phyloP scores from a whole-genome alignment of 1,284 basidiomycete genomes.

The Xerocomus subilludens region DNA sequence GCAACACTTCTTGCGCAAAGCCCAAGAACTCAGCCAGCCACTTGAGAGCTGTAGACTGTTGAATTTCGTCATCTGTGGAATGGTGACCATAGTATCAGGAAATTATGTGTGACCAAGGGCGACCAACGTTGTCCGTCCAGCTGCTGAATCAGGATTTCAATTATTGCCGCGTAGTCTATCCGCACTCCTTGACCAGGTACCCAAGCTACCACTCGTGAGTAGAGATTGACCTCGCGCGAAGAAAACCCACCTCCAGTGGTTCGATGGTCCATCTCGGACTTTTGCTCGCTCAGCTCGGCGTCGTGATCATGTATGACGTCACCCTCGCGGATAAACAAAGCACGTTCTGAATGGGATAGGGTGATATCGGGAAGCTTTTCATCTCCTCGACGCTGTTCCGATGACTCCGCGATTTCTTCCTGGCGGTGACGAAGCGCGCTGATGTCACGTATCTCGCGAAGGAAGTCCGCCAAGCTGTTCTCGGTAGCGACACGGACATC shows the following conservation, averaged over 20 bases:
- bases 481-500: constrained; percentile 95
- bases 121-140: constrained; percentile 84
- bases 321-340: constrained; percentile 65
- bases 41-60: constrained; percentile 86
- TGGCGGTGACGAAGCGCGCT: constrained; percentile 74
- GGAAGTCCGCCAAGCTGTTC: constrained; percentile 90
- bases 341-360: constrained; percentile 62
- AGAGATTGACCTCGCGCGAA: constrained; percentile 37
- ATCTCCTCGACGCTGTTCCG: constrained; percentile 59
- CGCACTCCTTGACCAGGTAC: constrained; percentile 92
- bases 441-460: constrained; percentile 91
- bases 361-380: constrained; percentile 63
- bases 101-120: neutral
- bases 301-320: constrained; percentile 62
- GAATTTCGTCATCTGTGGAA: constrained; percentile 83
- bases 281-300: constrained; percentile 59
- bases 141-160: constrained; percentile 95
- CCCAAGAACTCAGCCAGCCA: constrained; percentile 95
- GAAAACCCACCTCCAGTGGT: constrained; percentile 68
- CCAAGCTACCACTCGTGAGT: constrained; percentile 68
- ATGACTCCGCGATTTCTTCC: constrained; percentile 63
- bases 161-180: constrained; percentile 91
- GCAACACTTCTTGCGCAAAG: constrained; percentile 91
- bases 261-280: constrained; percentile 63
- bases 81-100: constrained; percentile 24